A percentile compares a stretch with the other conserved stretches of the same genome.
Conservation (phyloP, 2,329 filamentous ascomycete genomes). For the Aureobasidium sp. region DNA sequence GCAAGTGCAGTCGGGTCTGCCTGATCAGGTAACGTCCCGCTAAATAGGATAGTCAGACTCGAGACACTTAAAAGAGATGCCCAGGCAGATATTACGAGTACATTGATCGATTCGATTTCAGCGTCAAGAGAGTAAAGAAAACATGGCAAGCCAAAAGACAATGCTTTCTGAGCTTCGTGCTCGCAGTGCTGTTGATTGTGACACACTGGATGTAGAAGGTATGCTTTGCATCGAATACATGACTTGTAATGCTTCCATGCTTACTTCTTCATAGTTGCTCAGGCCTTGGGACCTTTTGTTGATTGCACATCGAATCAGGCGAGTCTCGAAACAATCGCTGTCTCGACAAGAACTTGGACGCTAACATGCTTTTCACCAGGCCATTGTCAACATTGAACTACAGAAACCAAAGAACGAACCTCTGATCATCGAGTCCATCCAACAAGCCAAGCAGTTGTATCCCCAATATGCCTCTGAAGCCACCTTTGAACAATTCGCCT, state of each 20-base stretch:
- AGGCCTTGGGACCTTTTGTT: conserved; percentile 17
- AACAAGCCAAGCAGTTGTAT: conserved; percentile 12
- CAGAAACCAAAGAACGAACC: conserved; percentile 13
- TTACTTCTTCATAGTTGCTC: conserved; percentile 5
- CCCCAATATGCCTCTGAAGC: conserved; percentile 9
- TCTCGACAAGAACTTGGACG: background rate
- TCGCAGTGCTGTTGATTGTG: conserved; percentile 16
- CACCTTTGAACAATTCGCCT: conserved; percentile 15
- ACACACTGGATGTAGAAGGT: conserved; percentile 17
- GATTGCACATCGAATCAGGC: conserved; percentile 19
- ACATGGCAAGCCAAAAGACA: conserved; percentile 1
- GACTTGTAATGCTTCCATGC: background rate
- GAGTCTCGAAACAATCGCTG: background rate
- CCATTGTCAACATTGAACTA: conserved; percentile 15
- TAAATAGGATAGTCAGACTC: background rate
- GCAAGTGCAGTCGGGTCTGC: background rate
- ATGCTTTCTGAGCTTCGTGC: conserved; percentile 15
- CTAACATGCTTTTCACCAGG: conserved; percentile 2
- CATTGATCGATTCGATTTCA: background rate
- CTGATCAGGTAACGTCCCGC: background rate
- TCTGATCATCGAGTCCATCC: conserved; percentile 12
- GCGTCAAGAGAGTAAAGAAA: background rate
- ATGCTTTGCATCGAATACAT: background rate
- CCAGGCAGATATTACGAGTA: background rate
- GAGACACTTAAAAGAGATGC: background rate